Base-by-base conservation (phyloP, 768 basidiomycete species). In the Calocybe gangraenosa region DNA sequence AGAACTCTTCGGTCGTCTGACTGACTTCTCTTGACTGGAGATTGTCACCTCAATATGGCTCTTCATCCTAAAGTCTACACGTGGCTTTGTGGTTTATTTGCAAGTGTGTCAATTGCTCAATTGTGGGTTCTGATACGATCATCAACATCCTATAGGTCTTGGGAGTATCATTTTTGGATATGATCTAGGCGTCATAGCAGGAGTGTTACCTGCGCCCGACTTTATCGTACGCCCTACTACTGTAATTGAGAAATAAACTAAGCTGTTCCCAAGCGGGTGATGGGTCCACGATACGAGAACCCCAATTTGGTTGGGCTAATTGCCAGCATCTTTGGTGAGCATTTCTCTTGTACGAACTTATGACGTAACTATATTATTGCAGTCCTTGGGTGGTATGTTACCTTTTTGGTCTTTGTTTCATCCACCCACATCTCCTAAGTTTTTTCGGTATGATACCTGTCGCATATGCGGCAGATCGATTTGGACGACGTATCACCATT, bases 71-170 rank as follows among this genome's bases (percentile, higher is more conserved):
- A 75, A 50, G 66, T 75, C 25, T 75, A 75, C 56, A 77, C 73
- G 13, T 77, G 73, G 73, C 58, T 77, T 1, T 77, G 74, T 48
- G 75, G 75, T 14, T 59, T 77, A 33, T 77, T 77, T 44, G 75
- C 73, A 9, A 71, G 70, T 69, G 51, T n/a, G 59, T 61, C 19
- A 31, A 44, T 9, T 38, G 22, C 33, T n/a, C n/a, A n/a, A n/a
- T n/a, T n/a, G n/a, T n/a, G n/a, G n/a, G 15, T 37, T 3, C 46
- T 51, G 21, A 47, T 21, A 7, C 7, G 23, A 19, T 25, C 10
- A 30, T 39, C 28, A 31, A 15, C 21, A 13, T 38, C 23, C 10
- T 6, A 20, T 38, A 70, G 66, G 66, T 62, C 52, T 73, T 42
- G 69, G 71, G 21, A 68, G 65, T 49, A 68, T 70, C 20, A 72